Evolutionary conservation across 805 yeast species (phyloP).

Genomic region (Metschnikowia amazonensis): DNA sequence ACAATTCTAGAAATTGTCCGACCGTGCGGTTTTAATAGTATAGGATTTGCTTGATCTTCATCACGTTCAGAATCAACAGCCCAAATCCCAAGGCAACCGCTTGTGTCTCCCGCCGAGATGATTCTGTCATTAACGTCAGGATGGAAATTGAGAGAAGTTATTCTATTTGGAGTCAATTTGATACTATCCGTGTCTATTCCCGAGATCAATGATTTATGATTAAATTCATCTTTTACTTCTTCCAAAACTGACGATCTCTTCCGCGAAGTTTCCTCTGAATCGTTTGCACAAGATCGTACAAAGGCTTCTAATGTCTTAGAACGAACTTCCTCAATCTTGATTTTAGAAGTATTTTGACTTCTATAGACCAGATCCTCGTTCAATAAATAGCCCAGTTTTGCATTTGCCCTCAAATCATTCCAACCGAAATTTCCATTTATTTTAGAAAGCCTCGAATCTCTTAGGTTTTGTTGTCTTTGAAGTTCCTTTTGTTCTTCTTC

Average conservation of each 20-base stretch:
- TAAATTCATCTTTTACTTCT: constrained; percentile 51
- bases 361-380: constrained; percentile 20
- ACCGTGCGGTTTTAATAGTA: constrained; percentile 71
- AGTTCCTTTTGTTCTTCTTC: constrained; percentile 40
- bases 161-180: constrained; percentile 66
- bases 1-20: constrained; percentile 64
- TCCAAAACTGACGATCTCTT: constrained; percentile 26
- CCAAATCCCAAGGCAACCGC: constrained; percentile 89
- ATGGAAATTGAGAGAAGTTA: constrained; percentile 72
- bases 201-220: constrained; percentile 47
- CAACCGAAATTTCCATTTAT: constrained; percentile 64
- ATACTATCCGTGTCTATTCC: constrained; percentile 66
- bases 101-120: constrained; percentile 81
- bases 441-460: constrained; percentile 47
- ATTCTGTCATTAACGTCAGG: constrained; percentile 62
- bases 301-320: not conserved
- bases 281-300: not conserved
- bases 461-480: constrained; percentile 8
- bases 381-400: constrained; percentile 33
- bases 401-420: constrained; percentile 51
- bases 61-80: constrained; percentile 52
- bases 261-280: not conserved
- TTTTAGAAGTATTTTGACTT: not conserved
- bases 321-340: not conserved
- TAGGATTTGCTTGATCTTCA: constrained; percentile 46